A percentile compares a stretch with the other conserved stretches of the same genome.
Evolutionary conservation across 139 green algal genomes (phyloP).

Genomic region (Haematococcus sp.): DNA sequence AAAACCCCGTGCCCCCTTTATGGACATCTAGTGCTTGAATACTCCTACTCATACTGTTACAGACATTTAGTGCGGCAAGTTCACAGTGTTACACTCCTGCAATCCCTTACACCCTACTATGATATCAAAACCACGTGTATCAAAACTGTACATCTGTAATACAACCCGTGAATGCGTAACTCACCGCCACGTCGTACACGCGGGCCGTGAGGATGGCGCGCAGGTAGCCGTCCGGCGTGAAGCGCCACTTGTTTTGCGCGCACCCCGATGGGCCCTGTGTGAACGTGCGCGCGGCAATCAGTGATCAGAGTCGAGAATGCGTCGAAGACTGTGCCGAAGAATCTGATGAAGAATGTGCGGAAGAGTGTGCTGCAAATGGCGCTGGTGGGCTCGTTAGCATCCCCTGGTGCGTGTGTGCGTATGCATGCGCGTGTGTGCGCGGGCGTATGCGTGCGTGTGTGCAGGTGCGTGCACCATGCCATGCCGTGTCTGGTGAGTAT

Average conservation of each 20-base stretch:
- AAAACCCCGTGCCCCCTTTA: background rate
- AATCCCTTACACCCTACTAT: too few relatives aligned
- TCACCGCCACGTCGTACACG: constrained; percentile 95
- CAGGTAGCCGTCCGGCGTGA: constrained; percentile 79
- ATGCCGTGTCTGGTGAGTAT: too few relatives aligned
- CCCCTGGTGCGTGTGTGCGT: too few relatives aligned
- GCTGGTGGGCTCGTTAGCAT: too few relatives aligned
- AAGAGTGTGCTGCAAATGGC: background rate
- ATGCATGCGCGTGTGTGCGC: background rate
- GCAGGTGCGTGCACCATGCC: too few relatives aligned
- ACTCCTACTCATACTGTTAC: background rate
- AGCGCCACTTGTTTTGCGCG: constrained; percentile 61
- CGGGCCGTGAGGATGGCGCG: constrained; percentile 83
- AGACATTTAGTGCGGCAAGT: too few relatives aligned
- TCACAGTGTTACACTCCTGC: too few relatives aligned
- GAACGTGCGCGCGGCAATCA: background rate
- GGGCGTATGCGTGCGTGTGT: background rate
- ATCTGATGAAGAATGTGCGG: background rate
- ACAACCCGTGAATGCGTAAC: too few relatives aligned
- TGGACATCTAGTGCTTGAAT: background rate
- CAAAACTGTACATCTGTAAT: background rate
- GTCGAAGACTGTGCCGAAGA: background rate
- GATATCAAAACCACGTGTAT: background rate
- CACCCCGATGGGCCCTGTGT: constrained; percentile 58
- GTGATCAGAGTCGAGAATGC: background rate